A percentile compares a stretch with the other conserved stretches of the same genome.
Conservation (phyloP, 768 basidiomycete species). For the Lactarius deliciosus region DNA sequence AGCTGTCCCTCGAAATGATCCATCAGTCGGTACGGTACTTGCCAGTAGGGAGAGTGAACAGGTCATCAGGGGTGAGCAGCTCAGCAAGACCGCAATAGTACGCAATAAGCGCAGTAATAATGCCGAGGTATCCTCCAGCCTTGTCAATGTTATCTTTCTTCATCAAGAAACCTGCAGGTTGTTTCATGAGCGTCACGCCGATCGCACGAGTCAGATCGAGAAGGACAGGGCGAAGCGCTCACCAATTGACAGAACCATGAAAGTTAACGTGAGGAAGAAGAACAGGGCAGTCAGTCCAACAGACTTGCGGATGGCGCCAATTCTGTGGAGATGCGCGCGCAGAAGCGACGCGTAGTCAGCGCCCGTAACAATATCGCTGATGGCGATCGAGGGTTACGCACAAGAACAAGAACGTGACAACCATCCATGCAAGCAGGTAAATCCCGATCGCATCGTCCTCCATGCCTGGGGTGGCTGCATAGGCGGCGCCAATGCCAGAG, state of each 20-base stretch:
- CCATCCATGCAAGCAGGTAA: slow-evolving; percentile 70
- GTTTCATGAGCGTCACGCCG: slow-evolving; percentile 30
- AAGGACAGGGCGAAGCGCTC: slow-evolving; percentile 28
- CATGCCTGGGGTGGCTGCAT: slow-evolving; percentile 38
- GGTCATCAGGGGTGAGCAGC: slow-evolving; percentile 41
- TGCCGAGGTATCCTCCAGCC: slow-evolving; percentile 48
- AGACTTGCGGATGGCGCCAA: slow-evolving; percentile 53
- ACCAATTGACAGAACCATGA: slow-evolving; percentile 46
- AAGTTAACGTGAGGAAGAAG: slow-evolving; percentile 54
- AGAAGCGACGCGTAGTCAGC: neutral
- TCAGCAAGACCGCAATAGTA: slow-evolving; percentile 48
- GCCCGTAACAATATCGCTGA: neutral
- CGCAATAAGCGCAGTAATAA: slow-evolving; percentile 48
- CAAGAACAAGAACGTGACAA: slow-evolving; percentile 70
- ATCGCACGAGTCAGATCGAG: neutral
- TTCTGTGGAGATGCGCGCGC: slow-evolving; percentile 33
- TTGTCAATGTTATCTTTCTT: slow-evolving; percentile 31
- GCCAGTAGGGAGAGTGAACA: slow-evolving; percentile 45
- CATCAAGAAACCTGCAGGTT: slow-evolving; percentile 24
- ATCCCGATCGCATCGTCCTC: slow-evolving; percentile 65
- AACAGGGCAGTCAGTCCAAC: slow-evolving; percentile 51
- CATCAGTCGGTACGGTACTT: slow-evolving; percentile 5
- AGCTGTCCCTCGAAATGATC: neutral
- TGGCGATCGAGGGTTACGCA: slow-evolving; percentile 37
- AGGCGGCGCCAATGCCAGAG: slow-evolving; percentile 60